Evolutionary conservation across 305 asterid genomes (phyloP).

Genomic region (Rubia peregrina): DNA sequence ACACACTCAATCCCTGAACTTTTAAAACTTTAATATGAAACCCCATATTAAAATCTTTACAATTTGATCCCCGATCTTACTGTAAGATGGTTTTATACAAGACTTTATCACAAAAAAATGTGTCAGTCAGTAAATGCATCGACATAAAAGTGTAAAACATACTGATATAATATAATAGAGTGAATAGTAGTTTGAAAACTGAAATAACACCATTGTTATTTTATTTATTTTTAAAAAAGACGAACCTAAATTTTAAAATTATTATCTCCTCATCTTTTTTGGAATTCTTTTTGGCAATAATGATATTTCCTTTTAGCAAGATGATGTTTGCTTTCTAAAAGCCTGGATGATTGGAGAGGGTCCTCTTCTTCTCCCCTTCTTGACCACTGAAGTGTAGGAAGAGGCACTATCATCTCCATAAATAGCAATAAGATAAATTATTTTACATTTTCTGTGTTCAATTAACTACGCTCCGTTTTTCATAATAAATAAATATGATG

Average conservation of each 20-base stretch:
- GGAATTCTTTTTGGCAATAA: not conserved
- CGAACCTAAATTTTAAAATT: not conserved
- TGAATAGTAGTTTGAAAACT: not conserved
- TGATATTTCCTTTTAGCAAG: not conserved
- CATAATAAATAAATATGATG: not conserved
- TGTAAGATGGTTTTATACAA: too few relatives aligned
- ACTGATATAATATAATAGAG: not conserved
- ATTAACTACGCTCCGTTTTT: too few relatives aligned
- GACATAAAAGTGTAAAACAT: not conserved
- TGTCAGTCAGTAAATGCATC: not conserved
- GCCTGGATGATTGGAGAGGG: slow-evolving; percentile 16
- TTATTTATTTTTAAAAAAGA: not conserved
- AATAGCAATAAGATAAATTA: not conserved
- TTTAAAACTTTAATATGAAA: too few relatives aligned
- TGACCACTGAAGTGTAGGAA: slow-evolving; percentile 18
- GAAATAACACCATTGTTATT: not conserved
- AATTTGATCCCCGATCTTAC: too few relatives aligned
- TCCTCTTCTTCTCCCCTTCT: slow-evolving; percentile 11
- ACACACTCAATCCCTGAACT: too few relatives aligned
- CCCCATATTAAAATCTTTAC: too few relatives aligned
- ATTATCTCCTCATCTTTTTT: not conserved
- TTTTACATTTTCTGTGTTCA: not conserved
- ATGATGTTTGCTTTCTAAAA: slow-evolving; percentile 13
- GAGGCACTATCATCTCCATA: slow-evolving; percentile 9
- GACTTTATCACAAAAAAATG: too few relatives aligned